Evolutionary conservation across 495 filamentous ascomycete species (phyloP).

Genomic region (Thermothielavioides terrestris): DNA sequence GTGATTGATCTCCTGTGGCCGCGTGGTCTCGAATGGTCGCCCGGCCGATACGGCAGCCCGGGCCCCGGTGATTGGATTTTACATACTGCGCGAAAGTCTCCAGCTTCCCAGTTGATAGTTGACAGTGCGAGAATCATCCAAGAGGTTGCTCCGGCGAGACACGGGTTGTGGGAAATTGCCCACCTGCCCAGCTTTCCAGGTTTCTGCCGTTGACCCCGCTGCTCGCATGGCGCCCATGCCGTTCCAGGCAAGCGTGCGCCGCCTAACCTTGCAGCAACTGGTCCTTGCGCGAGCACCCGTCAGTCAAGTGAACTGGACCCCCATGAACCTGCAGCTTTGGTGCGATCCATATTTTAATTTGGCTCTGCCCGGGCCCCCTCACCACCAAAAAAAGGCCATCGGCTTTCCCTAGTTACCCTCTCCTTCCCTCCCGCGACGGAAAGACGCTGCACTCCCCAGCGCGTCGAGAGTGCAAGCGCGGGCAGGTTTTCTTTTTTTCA

Average conservation of each 20-base stretch:
- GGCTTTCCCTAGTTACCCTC: constrained; percentile 3
- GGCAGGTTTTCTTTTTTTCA: background rate
- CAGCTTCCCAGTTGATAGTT: no score
- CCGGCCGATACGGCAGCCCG: constrained; percentile 2
- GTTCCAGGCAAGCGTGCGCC: constrained; percentile 7
- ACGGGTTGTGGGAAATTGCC: constrained; percentile 9
- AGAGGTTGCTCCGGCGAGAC: background rate
- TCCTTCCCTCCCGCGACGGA: constrained; percentile 7
- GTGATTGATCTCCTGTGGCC: constrained; percentile 10
- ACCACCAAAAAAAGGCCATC: constrained; percentile 13
- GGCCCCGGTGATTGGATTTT: no score
- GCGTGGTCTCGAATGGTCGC: background rate
- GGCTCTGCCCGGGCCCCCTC: constrained; percentile 7
- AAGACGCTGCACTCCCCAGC: constrained; percentile 8
- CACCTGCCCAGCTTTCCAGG: constrained; percentile 8
- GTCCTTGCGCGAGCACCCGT: background rate
- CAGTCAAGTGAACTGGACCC: constrained; percentile 15
- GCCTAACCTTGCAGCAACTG: constrained; percentile 7
- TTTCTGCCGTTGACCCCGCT: constrained; percentile 7
- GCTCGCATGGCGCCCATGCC: constrained; percentile 4
- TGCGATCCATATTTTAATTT: constrained; percentile 16
- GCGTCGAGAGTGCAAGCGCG: constrained; percentile 5
- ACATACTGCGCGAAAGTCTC: no score
- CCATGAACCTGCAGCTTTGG: constrained; percentile 2
- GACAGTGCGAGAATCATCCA: constrained; percentile 1